A percentile compares a stretch with the other conserved stretches of the same genome.
Conservation (phyloP, 2,329 filamentous ascomycete genomes). For the Ilyonectria mors-panacis region DNA sequence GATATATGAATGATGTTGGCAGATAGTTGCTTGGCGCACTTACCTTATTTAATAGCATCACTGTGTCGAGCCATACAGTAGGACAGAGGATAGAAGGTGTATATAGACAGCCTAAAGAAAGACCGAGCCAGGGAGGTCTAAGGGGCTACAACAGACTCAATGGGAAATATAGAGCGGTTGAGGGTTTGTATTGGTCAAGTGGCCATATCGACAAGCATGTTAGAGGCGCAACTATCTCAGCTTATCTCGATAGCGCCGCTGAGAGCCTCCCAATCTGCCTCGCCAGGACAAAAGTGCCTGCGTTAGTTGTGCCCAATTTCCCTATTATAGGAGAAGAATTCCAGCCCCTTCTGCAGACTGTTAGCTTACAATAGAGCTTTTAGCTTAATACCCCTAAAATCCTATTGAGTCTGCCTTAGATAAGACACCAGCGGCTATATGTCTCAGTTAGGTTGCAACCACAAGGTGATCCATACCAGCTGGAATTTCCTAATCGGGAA, state of each 20-base stretch:
- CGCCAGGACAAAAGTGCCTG: constrained; percentile 3
- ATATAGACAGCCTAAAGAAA: not conserved
- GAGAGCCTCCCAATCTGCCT: constrained; percentile 2
- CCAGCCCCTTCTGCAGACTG: not conserved
- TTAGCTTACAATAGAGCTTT: constrained; percentile 1
- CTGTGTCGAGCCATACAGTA: not conserved
- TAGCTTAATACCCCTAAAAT: not conserved
- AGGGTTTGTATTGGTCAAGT: constrained; percentile 10
- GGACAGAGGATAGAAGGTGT: not conserved
- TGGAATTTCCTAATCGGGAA: not conserved
- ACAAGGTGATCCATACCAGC: not conserved
- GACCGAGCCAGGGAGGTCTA: not conserved
- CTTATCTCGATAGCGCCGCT: not conserved
- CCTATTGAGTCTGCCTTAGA: constrained; percentile 1
- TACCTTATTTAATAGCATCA: not conserved
- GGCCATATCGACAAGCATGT: constrained; percentile 1
- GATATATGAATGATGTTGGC: constrained; percentile 2
- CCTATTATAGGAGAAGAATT: constrained; percentile 6
- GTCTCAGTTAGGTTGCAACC: not conserved
- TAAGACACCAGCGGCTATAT: not conserved
- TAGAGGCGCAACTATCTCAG: not conserved
- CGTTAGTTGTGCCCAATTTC: constrained; percentile 1
- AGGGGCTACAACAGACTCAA: not conserved
- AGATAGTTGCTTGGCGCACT: not conserved
- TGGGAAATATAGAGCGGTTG: not conserved